A percentile compares a stretch with the other conserved stretches of the same genome.
Conservation (phyloP, 495 filamentous ascomycete genomes). For the Penicillium atrosanguineum region DNA sequence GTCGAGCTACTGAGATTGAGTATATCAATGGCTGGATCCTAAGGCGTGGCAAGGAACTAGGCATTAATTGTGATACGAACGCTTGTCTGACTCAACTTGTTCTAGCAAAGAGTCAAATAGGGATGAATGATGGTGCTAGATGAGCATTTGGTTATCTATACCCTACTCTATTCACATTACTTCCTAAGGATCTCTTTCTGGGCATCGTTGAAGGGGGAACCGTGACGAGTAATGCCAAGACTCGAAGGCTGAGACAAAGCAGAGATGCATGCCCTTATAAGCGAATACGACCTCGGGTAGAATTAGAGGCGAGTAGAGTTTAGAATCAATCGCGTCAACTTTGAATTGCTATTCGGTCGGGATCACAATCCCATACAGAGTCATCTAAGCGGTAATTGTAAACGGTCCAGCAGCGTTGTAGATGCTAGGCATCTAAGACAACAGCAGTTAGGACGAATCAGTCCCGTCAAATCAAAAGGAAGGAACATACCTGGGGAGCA, state of each 20-base stretch:
- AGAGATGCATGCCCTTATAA: not conserved
- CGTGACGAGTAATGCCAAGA: not conserved
- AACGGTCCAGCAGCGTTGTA: conserved; percentile 36
- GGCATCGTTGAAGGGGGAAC: not conserved
- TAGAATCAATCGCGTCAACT: not conserved
- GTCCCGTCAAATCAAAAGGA: not conserved
- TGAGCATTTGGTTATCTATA: not conserved
- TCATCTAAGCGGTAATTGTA: conserved; percentile 16
- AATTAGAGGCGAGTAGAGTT: not conserved
- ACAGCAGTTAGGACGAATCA: not conserved
- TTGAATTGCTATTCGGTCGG: not conserved
- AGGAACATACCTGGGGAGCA: conserved; percentile 34
- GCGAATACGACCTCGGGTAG: not conserved
- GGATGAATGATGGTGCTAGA: not conserved
- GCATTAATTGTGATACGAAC: conserved; percentile 57
- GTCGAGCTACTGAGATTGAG: conserved; percentile 64
- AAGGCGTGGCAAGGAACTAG: conserved; percentile 54
- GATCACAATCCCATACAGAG: not conserved
- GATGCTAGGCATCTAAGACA: conserved; percentile 30
- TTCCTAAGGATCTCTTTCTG: not conserved
- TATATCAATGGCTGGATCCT: conserved; percentile 79
- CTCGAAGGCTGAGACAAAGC: not conserved
- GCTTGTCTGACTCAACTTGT: conserved; percentile 53
- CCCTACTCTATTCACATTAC: not conserved
- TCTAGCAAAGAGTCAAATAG: conserved; percentile 40